Evolutionary conservation across 768 basidiomycete species (phyloP), one percentile per base, ranked within the genome.

Genomic region (Russula ochroleuca): DNA sequence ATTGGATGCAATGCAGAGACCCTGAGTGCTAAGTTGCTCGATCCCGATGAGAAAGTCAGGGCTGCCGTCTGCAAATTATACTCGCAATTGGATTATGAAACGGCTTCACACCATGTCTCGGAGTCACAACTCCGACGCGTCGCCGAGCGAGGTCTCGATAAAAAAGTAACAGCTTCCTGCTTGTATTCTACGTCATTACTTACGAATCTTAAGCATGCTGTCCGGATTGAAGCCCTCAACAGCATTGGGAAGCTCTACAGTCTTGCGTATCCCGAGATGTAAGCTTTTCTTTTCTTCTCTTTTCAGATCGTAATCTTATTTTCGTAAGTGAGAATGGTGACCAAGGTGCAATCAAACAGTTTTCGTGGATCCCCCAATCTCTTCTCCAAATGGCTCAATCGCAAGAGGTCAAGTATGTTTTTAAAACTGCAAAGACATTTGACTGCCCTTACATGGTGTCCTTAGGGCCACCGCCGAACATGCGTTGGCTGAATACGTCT

Each of bases 11-110:
- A 37, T 61, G 15, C 65, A 89, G 90, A 83, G 4, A 77, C 83
- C 40, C 75, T 95, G 37, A 71, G 74, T 25, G 71, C 75, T 15
- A 95, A 95, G 70, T 75, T 96, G 6, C 69, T 82, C 1, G 97
- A 99, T 73, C 87, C 92, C 0, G 97, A 98, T 67, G 97, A 98
- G 63, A 91, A 86, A 70, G 87, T 99, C 47, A 85, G 97, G 33
- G 84, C 89, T 7, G 87, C 92, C 0, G 85, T 86, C 0, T 96
- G 94, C 78, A 86, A 82, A 70, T 75, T 92, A 13, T 92, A 93
- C 68, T 85, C 86, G 1, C 82, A 86, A 59, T 76, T 98, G 13
- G 95, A 98, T 72, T 98, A 93, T 70, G 97, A 99, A 74, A 89
- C 88, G 0, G 89, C 86, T 0, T 72, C 94, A 37, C 94, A 96